Conservation (phyloP, 2,329 filamentous ascomycete species). For the Coniella lustricola region DNA sequence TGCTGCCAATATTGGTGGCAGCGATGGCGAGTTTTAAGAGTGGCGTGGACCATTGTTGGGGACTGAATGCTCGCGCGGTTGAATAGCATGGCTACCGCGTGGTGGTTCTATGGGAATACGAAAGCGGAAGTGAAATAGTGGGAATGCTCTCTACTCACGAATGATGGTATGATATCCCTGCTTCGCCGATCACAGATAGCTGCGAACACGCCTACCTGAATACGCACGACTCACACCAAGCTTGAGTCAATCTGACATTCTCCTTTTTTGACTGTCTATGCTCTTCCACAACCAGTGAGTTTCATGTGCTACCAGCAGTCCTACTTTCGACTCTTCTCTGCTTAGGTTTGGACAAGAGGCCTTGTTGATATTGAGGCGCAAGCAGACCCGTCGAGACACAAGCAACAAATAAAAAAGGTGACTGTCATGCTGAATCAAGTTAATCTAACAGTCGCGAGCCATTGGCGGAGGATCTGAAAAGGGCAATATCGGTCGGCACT, state of each 20-base stretch:
- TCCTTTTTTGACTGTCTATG: too few relatives aligned
- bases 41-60: too few relatives aligned
- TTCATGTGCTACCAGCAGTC: too few relatives aligned
- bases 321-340: too few relatives aligned
- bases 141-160: slow-evolving; percentile 18
- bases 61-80: not conserved
- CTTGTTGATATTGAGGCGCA: too few relatives aligned
- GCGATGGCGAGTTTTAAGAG: slow-evolving; percentile 52
- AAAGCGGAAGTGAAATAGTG: not conserved
- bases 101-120: not conserved
- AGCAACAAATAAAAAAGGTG: not conserved
- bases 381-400: not conserved
- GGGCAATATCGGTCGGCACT: not conserved
- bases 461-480: slow-evolving; percentile 9
- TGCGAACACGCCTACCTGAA: not conserved
- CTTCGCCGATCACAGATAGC: slow-evolving; percentile 1
- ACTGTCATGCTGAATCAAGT: not conserved
- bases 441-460: not conserved
- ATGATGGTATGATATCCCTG: slow-evolving; percentile 20
- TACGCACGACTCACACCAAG: not conserved
- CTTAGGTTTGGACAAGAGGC: too few relatives aligned
- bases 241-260: not conserved
- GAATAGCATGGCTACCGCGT: not conserved
- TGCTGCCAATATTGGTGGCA: slow-evolving; percentile 55
- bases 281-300: too few relatives aligned